Conservation (phyloP, 805 yeast species). For the Sungouiozyma ichnusensis region DNA sequence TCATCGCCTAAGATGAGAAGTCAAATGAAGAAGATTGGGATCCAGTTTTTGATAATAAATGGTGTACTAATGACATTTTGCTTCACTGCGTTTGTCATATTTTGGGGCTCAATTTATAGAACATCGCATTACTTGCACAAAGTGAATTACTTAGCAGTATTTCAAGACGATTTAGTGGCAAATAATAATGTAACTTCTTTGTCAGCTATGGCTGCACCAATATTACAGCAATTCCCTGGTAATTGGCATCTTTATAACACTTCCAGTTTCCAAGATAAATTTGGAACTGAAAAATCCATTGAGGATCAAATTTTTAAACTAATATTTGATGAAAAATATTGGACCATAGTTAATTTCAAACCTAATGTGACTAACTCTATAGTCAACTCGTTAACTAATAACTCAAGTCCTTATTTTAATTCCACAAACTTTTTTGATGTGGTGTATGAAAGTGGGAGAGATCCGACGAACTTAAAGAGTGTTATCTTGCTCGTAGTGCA, state of each 20-base stretch:
- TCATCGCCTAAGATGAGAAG: constrained; percentile 8
- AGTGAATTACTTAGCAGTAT: constrained; percentile 3
- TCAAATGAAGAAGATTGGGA: constrained; percentile 4
- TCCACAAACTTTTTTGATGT: constrained; percentile 27
- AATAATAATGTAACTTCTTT: neutral
- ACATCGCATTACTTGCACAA: constrained; percentile 11
- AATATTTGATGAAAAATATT: constrained; percentile 46
- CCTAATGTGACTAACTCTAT: constrained; percentile 35
- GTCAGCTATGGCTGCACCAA: constrained; percentile 1
- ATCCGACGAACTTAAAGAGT: constrained; percentile 37
- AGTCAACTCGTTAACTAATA: constrained; percentile 16
- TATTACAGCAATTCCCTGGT: constrained; percentile 11
- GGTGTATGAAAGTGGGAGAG: constrained; percentile 56
- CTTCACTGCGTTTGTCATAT: constrained; percentile 19
- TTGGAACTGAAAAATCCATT: constrained; percentile 10
- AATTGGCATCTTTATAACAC: constrained; percentile 25
- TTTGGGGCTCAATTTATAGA: constrained; percentile 30
- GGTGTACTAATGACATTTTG: constrained; percentile 15
- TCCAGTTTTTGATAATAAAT: constrained; percentile 6
- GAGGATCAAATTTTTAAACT: constrained; percentile 32
- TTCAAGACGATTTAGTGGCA: constrained; percentile 3
- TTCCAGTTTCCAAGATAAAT: constrained; percentile 15
- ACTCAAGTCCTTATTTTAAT: constrained; percentile 11
- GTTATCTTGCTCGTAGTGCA: constrained; percentile 36
- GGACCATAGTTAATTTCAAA: constrained; percentile 51